Conservation (phyloP, 257 asterid species). For the Fraxinus pennsylvanica region DNA sequence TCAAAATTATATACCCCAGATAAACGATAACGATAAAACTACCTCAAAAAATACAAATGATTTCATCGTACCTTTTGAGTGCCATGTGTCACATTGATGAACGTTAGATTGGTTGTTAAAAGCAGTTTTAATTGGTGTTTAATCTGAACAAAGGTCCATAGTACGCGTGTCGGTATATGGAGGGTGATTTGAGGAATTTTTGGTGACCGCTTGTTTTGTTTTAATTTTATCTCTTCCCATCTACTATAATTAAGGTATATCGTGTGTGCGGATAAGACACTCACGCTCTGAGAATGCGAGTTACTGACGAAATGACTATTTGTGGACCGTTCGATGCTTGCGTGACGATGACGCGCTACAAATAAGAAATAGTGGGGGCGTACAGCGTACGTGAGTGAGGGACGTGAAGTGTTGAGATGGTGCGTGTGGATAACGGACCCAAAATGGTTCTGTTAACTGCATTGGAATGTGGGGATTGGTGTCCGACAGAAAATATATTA, state of each 20-base stretch:
- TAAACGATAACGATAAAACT: constrained; percentile 33
- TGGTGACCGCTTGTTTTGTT: constrained; percentile 27
- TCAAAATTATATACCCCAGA: constrained; percentile 32
- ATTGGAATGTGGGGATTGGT: constrained; percentile 37
- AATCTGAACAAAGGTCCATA: constrained; percentile 9
- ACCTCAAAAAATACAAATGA: constrained; percentile 33
- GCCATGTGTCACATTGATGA: constrained; percentile 41
- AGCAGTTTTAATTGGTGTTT: constrained; percentile 29
- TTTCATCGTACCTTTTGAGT: not conserved
- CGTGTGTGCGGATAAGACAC: not conserved
- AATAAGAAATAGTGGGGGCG: not conserved
- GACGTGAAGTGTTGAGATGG: constrained; percentile 7
- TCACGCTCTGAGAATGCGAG: constrained; percentile 1
- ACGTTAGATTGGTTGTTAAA: constrained; percentile 40
- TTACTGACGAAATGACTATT: not conserved
- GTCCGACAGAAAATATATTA: constrained; percentile 39
- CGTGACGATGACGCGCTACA: not conserved
- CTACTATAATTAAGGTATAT: constrained; percentile 11
- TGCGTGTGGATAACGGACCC: constrained; percentile 52
- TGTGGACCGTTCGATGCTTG: not conserved
- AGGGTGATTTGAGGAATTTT: constrained; percentile 26
- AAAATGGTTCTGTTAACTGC: constrained; percentile 40
- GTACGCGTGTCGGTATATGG: constrained; percentile 42
- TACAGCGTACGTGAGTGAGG: not conserved
- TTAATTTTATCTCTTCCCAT: constrained; percentile 20